These are phyloP conservation scores for Isoetes engelmannii DNA, from an alignment of 83 land plant species.

Conservation along the genomic window DNA sequence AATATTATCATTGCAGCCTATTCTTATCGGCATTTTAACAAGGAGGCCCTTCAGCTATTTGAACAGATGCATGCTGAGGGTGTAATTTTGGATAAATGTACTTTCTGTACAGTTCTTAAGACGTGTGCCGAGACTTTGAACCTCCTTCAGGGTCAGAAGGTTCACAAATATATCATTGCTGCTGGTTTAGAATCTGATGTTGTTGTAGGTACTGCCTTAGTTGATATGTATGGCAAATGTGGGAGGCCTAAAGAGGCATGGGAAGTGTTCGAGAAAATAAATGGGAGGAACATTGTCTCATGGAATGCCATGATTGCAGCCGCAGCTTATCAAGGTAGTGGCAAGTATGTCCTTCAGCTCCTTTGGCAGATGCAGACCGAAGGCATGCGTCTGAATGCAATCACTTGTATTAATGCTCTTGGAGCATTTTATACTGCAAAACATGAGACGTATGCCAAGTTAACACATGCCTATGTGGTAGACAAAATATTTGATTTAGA, in stretches of 20 bases:
- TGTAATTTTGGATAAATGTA: neutral
- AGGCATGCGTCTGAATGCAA: neutral
- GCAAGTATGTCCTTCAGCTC: neutral
- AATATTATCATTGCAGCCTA: no score
- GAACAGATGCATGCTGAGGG: neutral
- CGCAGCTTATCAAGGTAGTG: no score
- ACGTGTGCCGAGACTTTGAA: neutral
- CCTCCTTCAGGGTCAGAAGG: neutral
- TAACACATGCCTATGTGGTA: neutral
- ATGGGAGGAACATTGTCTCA: neutral
- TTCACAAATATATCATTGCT: neutral
- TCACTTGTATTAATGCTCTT: neutral
- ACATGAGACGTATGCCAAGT: neutral
- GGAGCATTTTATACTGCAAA: neutral
- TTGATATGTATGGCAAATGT: conserved; percentile 6
- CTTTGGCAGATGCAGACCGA: neutral
- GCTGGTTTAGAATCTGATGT: neutral
- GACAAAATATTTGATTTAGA: neutral
- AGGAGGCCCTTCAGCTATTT: no score
- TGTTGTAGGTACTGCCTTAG: neutral
- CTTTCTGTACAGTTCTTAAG: neutral
- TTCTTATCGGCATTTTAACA: no score
- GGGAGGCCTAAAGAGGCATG: neutral
- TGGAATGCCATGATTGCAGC: conserved; percentile 13
- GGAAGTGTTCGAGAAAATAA: neutral